These are phyloP conservation scores for Talaromyces sp. DNA, from an alignment of 2,329 filamentous ascomycete genomes.

Conservation along the genomic window DNA sequence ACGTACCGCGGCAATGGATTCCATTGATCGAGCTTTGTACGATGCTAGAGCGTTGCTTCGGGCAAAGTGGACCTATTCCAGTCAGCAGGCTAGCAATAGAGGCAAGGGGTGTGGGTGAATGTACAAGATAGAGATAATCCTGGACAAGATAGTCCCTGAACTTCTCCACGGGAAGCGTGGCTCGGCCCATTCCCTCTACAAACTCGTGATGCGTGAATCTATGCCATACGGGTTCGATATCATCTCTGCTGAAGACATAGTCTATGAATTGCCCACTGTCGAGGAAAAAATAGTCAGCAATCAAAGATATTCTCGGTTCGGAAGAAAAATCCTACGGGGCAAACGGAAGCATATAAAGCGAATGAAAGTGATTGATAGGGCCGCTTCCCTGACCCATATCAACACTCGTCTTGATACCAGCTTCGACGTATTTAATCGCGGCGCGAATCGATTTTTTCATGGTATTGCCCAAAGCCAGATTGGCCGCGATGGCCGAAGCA, in stretches of 20 bases:
- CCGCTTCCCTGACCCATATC: conserved; percentile 56
- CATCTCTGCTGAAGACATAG: conserved; percentile 69
- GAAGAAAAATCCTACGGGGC: conserved; percentile 39
- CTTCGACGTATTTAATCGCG: conserved; percentile 57
- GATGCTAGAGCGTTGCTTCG: conserved; percentile 78
- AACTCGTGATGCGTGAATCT: conserved; percentile 77
- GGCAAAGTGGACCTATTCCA: conserved; percentile 69
- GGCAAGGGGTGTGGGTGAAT: background rate
- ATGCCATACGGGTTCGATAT: conserved; percentile 70
- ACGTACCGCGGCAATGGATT: conserved; percentile 63
- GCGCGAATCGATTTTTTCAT: conserved; percentile 48
- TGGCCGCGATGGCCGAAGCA: conserved; percentile 67
- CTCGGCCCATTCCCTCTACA: conserved; percentile 68
- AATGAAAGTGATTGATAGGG: conserved; percentile 65
- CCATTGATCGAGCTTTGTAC: conserved; percentile 73
- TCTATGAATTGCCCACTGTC: conserved; percentile 71
- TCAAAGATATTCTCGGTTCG: background rate
- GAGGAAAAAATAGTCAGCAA: conserved; percentile 5
- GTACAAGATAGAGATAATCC: conserved; percentile 82
- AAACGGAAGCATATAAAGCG: conserved; percentile 55
- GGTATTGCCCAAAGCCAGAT: conserved; percentile 48
- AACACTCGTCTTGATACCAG: conserved; percentile 54
- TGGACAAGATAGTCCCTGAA: conserved; percentile 90
- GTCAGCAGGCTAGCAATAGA: background rate
- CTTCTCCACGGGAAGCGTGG: conserved; percentile 65